phyloP scores from a whole-genome alignment of 164 flowering plant species.

The Santalum album region DNA sequence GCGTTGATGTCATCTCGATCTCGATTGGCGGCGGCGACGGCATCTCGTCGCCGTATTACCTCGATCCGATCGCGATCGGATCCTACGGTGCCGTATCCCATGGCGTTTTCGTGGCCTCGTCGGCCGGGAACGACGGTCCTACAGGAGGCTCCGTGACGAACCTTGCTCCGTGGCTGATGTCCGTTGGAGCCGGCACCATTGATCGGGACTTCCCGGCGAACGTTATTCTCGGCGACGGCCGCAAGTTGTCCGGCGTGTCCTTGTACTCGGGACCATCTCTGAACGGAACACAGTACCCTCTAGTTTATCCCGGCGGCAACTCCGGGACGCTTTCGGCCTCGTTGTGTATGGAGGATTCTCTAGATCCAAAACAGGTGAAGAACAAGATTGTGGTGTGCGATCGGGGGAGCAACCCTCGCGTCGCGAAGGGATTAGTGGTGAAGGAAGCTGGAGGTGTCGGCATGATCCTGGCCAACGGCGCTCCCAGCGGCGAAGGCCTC shows the following conservation, averaged over 20 bases:
- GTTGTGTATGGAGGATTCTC: slow-evolving; percentile 63
- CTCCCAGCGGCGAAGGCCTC: slow-evolving; percentile 62
- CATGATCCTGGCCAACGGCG: slow-evolving; percentile 73
- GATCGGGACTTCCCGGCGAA: slow-evolving; percentile 70
- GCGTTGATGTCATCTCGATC: slow-evolving; percentile 83
- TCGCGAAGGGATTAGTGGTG: slow-evolving; percentile 72
- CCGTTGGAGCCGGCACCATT: slow-evolving; percentile 82
- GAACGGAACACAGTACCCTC: slow-evolving; percentile 38
- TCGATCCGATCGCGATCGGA: slow-evolving; percentile 79
- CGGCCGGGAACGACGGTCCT: slow-evolving; percentile 84
- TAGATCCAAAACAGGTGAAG: slow-evolving; percentile 39
- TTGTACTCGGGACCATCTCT: slow-evolving; percentile 58
- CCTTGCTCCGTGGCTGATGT: slow-evolving; percentile 72
- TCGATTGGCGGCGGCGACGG: slow-evolving; percentile 87
- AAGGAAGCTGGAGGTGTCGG: slow-evolving; percentile 78
- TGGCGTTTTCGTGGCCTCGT: slow-evolving; percentile 68
- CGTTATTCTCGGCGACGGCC: slow-evolving; percentile 55
- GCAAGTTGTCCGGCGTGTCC: slow-evolving; percentile 54
- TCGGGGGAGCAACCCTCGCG: slow-evolving; percentile 65
- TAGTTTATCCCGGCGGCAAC: slow-evolving; percentile 70
- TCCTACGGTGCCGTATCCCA: slow-evolving; percentile 51
- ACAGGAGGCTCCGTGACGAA: slow-evolving; percentile 63
- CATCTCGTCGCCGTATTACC: slow-evolving; percentile 58
- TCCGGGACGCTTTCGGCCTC: slow-evolving; percentile 49
- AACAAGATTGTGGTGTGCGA: slow-evolving; percentile 85